Base-by-base conservation (phyloP, 805 yeast genomes). In the Metschnikowia cubensis region DNA sequence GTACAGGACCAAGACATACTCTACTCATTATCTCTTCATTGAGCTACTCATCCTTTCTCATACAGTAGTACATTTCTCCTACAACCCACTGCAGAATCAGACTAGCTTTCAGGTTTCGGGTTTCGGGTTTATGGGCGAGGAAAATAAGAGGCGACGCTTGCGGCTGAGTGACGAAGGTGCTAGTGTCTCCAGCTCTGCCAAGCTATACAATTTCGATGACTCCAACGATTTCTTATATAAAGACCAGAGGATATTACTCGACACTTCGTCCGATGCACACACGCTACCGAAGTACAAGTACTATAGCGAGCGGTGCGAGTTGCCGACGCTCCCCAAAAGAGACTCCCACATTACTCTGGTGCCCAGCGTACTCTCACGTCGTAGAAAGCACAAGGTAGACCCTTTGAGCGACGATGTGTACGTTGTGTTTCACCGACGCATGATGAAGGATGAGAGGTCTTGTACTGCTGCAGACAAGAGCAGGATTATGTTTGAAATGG, bases 401-500 rank as follows among this genome's bases (percentile, higher is more conserved):
- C 80, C 82, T 4, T 66, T 87, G 43, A 57, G 64, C 1, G 85
- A 82, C 60, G 56, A 61, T 0, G 17, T 69, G 13, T 83, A 70
- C 60, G 58, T 63, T 31, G 53, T 68, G 13, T 79, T 75, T 57
- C 91, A 86, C 65, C 74, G 74, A 38, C 73, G 78, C 36, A 80
- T 85, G 82, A 80, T 77, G 54, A 79, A 79, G 49, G 84, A 83
- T 47, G 96, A 87, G 63, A 76, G 76, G 51, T 73, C 80, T 42
- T 82, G 84, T 79, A 67, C 73, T 29, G 71, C 71, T 34, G 68
- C 76, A 1, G 91, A 86, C 55, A 69, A 79, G 22, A 77, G 74
- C 44, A 74, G 77, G 49, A 70, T 82, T 40, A 67, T 76, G 43
- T 63, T 70, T 7, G 92, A 85, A 58, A 79, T 81, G 31, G 89